Conservation (phyloP, 1,284 basidiomycete genomes). For the Athelia sp. region DNA sequence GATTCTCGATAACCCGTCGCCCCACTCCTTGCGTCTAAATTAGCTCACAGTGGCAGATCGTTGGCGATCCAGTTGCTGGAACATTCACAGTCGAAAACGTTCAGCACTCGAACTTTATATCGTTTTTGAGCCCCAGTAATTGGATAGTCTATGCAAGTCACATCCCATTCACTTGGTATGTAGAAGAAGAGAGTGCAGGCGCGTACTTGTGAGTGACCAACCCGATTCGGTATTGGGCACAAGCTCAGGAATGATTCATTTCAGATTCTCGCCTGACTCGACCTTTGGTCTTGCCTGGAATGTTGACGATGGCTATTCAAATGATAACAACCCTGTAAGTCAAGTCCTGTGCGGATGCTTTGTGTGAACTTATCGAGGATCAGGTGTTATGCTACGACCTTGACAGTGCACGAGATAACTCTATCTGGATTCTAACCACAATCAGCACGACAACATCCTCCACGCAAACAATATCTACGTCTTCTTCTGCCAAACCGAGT, state of each 20-base stretch:
- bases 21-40: not conserved
- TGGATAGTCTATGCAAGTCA: not conserved
- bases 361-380: too few relatives aligned
- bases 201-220: not conserved
- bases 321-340: not conserved
- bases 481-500: too few relatives aligned
- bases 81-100: not conserved
- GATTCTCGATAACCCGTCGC: not conserved
- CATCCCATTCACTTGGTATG: not conserved
- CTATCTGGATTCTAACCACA: too few relatives aligned
- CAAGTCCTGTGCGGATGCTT: too few relatives aligned
- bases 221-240: too few relatives aligned
- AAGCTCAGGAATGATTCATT: not conserved
- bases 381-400: too few relatives aligned
- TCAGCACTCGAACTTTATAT: not conserved
- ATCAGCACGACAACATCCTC: too few relatives aligned
- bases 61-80: not conserved
- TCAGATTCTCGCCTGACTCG: not conserved
- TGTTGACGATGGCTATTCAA: not conserved
- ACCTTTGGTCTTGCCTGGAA: not conserved
- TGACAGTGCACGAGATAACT: too few relatives aligned
- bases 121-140: not conserved
- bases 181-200: not conserved
- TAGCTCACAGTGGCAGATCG: not conserved
- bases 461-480: too few relatives aligned